Evolutionary conservation across 805 yeast genomes (phyloP).

Genomic region (Maudiozyma saulgeensis): DNA sequence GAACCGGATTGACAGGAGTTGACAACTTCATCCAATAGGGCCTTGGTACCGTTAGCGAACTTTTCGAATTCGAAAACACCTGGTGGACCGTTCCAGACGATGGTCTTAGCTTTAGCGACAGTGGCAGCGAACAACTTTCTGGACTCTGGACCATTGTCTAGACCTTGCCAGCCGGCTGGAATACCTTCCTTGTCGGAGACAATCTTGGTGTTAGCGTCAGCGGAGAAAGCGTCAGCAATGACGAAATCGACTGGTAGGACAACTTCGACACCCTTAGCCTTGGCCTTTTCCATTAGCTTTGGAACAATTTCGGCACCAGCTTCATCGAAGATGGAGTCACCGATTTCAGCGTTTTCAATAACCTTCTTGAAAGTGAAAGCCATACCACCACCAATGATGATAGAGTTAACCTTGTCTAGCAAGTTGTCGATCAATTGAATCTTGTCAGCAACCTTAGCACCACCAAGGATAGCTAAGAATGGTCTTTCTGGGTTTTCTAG

Average conservation of each 20-base stretch:
- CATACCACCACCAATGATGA: slow-evolving; percentile 99
- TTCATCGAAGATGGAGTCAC: slow-evolving; percentile 84
- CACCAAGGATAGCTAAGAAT: slow-evolving; percentile 96
- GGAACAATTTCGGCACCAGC: slow-evolving; percentile 96
- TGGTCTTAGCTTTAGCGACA: slow-evolving; percentile 89
- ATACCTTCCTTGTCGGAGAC: slow-evolving; percentile 90
- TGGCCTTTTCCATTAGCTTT: slow-evolving; percentile 87
- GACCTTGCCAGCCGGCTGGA: slow-evolving; percentile 91
- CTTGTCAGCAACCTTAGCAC: slow-evolving; percentile 99
- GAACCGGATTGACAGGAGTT: slow-evolving; percentile 77
- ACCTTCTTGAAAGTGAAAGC: slow-evolving; percentile 98
- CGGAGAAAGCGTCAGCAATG: slow-evolving; percentile 88
- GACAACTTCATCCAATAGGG: slow-evolving; percentile 81
- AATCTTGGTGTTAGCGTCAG: slow-evolving; percentile 76
- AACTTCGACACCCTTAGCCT: slow-evolving; percentile 87
- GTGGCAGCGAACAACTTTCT: slow-evolving; percentile 69
- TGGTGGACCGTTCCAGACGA: slow-evolving; percentile 99
- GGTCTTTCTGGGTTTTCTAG: slow-evolving; percentile 97
- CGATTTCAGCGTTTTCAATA: slow-evolving; percentile 73
- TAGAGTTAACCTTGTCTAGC: slow-evolving; percentile 87
- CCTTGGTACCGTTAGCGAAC: slow-evolving; percentile 86
- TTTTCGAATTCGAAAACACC: slow-evolving; percentile 97
- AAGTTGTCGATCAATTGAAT: slow-evolving; percentile 95
- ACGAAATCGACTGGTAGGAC: slow-evolving; percentile 93
- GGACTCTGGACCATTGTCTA: slow-evolving; percentile 91